Conservation (phyloP, 345 rosid species). For the Noccaea caerulescens region DNA sequence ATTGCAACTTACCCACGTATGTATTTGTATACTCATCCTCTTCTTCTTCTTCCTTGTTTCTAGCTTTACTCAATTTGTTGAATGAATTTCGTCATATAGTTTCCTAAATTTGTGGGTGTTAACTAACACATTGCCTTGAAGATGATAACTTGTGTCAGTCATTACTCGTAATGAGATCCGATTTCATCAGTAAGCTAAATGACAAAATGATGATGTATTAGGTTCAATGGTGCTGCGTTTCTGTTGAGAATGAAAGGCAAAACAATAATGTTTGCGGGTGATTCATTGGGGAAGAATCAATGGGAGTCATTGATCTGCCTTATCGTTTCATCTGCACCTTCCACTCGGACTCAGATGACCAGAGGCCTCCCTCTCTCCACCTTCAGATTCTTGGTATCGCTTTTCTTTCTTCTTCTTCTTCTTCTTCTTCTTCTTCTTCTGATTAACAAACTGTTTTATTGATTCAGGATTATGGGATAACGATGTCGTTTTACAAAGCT, state of each 20-base stretch:
- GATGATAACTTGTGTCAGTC: background rate
- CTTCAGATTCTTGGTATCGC: conserved; percentile 71
- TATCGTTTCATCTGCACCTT: conserved; percentile 61
- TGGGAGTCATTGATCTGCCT: conserved; percentile 91
- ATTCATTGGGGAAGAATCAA: conserved; percentile 86
- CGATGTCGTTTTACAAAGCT: conserved; percentile 72
- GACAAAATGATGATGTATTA: conserved; percentile 29
- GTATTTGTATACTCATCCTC: background rate
- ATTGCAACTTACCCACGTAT: conserved; percentile 87
- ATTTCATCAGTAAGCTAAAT: too few relatives aligned
- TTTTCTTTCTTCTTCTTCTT: background rate
- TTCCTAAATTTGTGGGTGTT: background rate
- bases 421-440: background rate
- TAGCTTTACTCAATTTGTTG: background rate
- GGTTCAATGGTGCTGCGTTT: conserved; percentile 81
- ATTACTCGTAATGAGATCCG: background rate
- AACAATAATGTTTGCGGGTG: conserved; percentile 88
- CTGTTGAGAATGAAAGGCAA: conserved; percentile 74
- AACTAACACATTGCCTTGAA: background rate
- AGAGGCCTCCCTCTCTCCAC: conserved; percentile 78
- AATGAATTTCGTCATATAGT: background rate
- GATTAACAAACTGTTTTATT: background rate
- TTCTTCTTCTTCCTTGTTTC: background rate
- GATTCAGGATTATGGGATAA: conserved; percentile 74
- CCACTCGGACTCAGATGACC: conserved; percentile 56